Percentiles rank a stretch among this genome's conserved stretches.
Evolutionary conservation across 2,329 filamentous ascomycete genomes (phyloP).

Genomic region (Cryoendolithus antarcticus): DNA sequence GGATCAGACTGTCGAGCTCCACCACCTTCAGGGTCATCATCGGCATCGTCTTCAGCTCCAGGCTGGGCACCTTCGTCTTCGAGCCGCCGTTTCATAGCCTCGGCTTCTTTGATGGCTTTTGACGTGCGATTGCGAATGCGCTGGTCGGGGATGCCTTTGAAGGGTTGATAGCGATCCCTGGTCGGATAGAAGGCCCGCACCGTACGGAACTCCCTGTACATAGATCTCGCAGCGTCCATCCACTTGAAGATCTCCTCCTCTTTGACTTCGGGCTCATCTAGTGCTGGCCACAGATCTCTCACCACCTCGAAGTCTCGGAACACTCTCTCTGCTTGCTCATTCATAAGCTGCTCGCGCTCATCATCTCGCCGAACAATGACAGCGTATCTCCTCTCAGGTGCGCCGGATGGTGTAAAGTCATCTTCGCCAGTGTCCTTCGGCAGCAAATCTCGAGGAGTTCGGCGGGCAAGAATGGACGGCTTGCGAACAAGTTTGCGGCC

Average conservation of each 20-base stretch:
- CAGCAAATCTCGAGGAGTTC: background rate
- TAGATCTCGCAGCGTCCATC: conserved; percentile 45
- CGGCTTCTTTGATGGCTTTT: conserved; percentile 16
- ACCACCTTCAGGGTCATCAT: conserved; percentile 12
- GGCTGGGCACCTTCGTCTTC: conserved; percentile 22
- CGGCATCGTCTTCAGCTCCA: conserved; percentile 2
- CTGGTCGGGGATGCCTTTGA: conserved; percentile 27
- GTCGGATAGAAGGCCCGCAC: conserved; percentile 48
- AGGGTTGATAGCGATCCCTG: conserved; percentile 35
- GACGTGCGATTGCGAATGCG: conserved; percentile 2
- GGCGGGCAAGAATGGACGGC: no score
- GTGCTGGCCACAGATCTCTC: conserved; percentile 28
- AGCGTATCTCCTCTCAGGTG: conserved; percentile 1
- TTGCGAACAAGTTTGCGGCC: no score
- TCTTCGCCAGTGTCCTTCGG: background rate
- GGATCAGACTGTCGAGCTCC: background rate
- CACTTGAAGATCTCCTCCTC: conserved; percentile 41
- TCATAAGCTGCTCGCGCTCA: conserved; percentile 8
- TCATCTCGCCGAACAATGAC: conserved; percentile 6
- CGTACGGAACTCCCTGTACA: conserved; percentile 48
- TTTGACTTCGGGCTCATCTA: conserved; percentile 33
- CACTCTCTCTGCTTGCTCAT: conserved; percentile 11
- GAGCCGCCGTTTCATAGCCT: conserved; percentile 30
- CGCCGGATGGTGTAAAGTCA: background rate
- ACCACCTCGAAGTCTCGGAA: conserved; percentile 26